These are phyloP conservation scores for Lactarius trivialis DNA, from an alignment of 768 basidiomycete genomes.

Conservation along the genomic window DNA sequence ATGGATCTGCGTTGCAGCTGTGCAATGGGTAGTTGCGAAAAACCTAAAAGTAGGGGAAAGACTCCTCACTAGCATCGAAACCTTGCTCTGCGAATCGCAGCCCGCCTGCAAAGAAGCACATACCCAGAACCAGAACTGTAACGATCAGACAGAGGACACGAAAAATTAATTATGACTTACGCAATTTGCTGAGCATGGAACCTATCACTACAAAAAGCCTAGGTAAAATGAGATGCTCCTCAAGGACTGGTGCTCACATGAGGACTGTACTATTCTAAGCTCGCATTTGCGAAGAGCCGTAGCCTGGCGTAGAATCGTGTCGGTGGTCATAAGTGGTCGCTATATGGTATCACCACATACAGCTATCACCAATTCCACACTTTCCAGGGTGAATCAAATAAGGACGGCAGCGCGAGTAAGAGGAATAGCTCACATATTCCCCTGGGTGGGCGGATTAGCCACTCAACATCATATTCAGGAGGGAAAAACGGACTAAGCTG, in stretches of 20 bases:
- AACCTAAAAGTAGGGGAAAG: not conserved
- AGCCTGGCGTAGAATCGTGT: conserved; percentile 39
- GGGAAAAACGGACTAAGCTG: conserved; percentile 49
- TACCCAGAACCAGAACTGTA: conserved; percentile 74
- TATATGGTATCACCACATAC: conserved; percentile 37
- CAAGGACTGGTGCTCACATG: conserved; percentile 41
- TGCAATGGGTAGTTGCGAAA: not conserved
- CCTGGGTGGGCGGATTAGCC: conserved; percentile 36
- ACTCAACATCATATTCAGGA: not conserved
- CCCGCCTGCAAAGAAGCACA: conserved; percentile 83
- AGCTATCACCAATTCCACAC: conserved; percentile 61
- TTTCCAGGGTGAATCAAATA: conserved; percentile 17
- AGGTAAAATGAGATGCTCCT: conserved; percentile 3
- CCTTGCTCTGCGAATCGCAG: conserved; percentile 71
- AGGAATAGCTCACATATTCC: conserved; percentile 50
- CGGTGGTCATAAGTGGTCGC: not conserved
- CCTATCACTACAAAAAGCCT: conserved; percentile 55
- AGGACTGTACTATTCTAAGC: conserved; percentile 72
- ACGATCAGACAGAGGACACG: conserved; percentile 7
- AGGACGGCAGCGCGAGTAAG: not conserved
- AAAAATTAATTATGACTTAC: conserved; percentile 32
- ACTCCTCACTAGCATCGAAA: conserved; percentile 56
- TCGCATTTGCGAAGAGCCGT: conserved; percentile 81
- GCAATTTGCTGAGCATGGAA: conserved; percentile 71
- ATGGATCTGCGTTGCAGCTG: conserved; percentile 68